phyloP scores from a whole-genome alignment of 140 eudicot genomes.

The Stevia rebaudiana region DNA sequence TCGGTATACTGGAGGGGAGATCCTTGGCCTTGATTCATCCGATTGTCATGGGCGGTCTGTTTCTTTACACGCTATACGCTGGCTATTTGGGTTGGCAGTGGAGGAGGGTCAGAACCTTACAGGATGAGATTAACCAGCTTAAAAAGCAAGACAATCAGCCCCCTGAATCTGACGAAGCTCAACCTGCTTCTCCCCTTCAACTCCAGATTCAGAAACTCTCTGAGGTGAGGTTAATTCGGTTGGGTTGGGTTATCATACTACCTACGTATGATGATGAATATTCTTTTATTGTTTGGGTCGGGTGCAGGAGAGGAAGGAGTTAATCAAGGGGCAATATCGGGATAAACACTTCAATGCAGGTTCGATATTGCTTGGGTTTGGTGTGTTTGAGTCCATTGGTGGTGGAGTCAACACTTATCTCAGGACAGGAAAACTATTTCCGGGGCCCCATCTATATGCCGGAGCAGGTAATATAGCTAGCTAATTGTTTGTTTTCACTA shows the following conservation, averaged over 20 bases:
- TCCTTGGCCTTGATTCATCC: conserved; percentile 72
- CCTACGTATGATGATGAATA: no score
- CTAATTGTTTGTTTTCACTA: no score
- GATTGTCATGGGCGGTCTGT: conserved; percentile 63
- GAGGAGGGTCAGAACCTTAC: conserved; percentile 75
- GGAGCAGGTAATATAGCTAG: conserved; percentile 63
- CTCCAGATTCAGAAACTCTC: conserved; percentile 70
- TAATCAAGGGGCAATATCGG: conserved; percentile 76
- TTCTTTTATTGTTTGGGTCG: no score
- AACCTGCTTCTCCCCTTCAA: conserved; percentile 63
- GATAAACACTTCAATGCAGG: conserved; percentile 98
- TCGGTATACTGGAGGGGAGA: conserved; percentile 82
- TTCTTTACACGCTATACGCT: conserved; percentile 64
- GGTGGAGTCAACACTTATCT: conserved; percentile 90
- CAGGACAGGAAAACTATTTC: conserved; percentile 90
- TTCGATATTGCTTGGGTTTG: conserved; percentile 78
- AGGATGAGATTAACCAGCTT: conserved; percentile 64
- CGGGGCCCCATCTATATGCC: conserved; percentile 88
- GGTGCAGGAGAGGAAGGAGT: conserved; percentile 72
- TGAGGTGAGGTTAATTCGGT: conserved; percentile 9
- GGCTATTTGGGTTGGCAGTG: conserved; percentile 99
- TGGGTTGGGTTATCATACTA: no score
- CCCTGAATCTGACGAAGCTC: conserved; percentile 45
- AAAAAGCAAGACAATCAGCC: conserved; percentile 59
- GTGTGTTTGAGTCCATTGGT: conserved; percentile 73